phyloP scores from a whole-genome alignment of 2,329 filamentous ascomycete species.

The Alternaria sp. region DNA sequence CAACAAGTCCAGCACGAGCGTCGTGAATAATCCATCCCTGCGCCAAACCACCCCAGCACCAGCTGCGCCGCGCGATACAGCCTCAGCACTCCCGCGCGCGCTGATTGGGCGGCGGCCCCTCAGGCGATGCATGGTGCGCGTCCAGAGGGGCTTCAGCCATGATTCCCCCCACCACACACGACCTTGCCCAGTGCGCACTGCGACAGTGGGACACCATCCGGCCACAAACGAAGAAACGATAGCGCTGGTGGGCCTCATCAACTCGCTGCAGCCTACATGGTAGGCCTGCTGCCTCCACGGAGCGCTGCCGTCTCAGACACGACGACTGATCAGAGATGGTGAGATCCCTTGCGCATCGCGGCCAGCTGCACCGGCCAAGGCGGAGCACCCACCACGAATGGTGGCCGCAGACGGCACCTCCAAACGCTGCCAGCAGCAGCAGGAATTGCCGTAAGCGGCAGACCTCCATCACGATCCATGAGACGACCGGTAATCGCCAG shows the following conservation, averaged over 20 bases:
- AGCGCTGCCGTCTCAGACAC: conserved; percentile 11
- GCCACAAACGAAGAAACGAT: conserved; percentile 29
- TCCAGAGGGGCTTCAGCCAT: conserved; percentile 18
- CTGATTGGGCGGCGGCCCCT: conserved; percentile 4
- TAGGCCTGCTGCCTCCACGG: conserved; percentile 6
- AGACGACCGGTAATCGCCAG: conserved; percentile 14
- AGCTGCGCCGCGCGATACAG: conserved; percentile 20
- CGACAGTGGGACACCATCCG: conserved; percentile 21
- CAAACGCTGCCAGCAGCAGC: conserved; percentile 20
- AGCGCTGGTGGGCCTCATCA: conserved; percentile 30
- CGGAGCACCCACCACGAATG: conserved; percentile 26
- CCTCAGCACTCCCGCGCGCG: conserved; percentile 13
- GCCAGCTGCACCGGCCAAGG: conserved; percentile 35
- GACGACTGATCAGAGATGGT: conserved; percentile 7
- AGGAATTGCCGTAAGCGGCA: conserved; percentile 32
- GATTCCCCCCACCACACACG: conserved; percentile 9
- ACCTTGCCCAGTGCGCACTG: conserved; percentile 7
- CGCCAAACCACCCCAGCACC: conserved; percentile 3
- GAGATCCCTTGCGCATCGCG: conserved; percentile 28
- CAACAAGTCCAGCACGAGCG: neutral
- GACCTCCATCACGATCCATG: neutral
- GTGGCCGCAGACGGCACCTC: conserved; percentile 20
- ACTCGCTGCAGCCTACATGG: conserved; percentile 22
- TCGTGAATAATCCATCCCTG: conserved; percentile 16
- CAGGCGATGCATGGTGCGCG: conserved; percentile 13